phyloP scores from a whole-genome alignment of 2,329 filamentous ascomycete genomes.

The Chlorencoelia australis region DNA sequence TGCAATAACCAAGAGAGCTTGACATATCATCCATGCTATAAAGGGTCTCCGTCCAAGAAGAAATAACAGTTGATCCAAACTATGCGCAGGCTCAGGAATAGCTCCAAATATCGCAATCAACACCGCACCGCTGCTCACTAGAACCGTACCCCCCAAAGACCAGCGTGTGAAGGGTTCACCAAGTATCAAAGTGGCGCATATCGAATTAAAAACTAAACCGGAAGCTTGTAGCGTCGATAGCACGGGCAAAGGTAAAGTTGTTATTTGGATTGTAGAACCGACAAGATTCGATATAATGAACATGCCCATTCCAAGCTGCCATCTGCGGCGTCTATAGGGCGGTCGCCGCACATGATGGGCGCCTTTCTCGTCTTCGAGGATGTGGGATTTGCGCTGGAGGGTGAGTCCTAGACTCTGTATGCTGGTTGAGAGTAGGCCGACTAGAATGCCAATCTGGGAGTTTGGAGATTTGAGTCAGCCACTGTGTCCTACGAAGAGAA shows the following conservation, averaged over 20 bases:
- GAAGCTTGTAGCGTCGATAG: constrained; percentile 92
- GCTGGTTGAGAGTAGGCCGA: constrained; percentile 87
- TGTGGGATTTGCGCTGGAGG: constrained; percentile 93
- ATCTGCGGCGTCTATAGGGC: constrained; percentile 80
- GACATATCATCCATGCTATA: constrained; percentile 79
- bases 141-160: constrained; percentile 80
- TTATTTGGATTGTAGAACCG: constrained; percentile 95
- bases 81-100: constrained; percentile 86
- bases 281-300: constrained; percentile 91
- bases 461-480: constrained; percentile 5
- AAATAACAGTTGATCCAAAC: constrained; percentile 66
- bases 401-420: constrained; percentile 92
- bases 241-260: constrained; percentile 85
- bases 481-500: neutral
- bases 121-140: constrained; percentile 81
- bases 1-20: constrained; percentile 59
- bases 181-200: constrained; percentile 88
- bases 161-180: constrained; percentile 89
- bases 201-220: constrained; percentile 95
- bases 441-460: constrained; percentile 74
- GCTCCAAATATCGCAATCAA: constrained; percentile 91
- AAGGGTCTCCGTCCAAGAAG: constrained; percentile 68
- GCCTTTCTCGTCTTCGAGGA: constrained; percentile 89
- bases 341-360: constrained; percentile 69
- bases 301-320: constrained; percentile 97